Base-by-base conservation (phyloP, 495 filamentous ascomycete genomes). In the Neurospora sublineolata region DNA sequence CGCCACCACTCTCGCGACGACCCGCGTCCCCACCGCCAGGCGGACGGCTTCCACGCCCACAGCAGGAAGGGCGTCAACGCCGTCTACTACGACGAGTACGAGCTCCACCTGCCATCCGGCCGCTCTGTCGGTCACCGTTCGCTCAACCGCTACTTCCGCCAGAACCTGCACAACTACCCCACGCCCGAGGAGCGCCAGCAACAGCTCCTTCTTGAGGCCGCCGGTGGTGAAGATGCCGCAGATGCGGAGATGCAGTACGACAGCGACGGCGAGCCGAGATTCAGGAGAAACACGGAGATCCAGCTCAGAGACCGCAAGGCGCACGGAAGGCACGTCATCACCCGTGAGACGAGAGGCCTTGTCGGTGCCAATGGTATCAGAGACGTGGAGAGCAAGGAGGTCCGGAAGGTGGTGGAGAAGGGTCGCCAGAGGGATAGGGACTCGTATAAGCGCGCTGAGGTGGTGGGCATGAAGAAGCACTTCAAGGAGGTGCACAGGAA, bases 51-150 rank as follows among this genome's bases (percentile, higher is more conserved):
- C 78, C 92, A 94, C 76, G 90, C 88, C 4, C 90, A 92, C 77
- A 89, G 89, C 12, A 87, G 89, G 73, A 87, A 87, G 71, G 84
- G 85, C 44, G 80, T 82, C 30, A 86, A 88, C 69, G 90, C 93
- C 6, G 89, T 92, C 60, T 97, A 93, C 80, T 89, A 94, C 75
- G 91, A 93, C 72, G 95, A 98, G 36, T 93, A 91, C 76, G 96
- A 98, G 80, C 86, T 99, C 20, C 93, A 98, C 78, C 88, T 99
- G n/a, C 94, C 94, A 3, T 92, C 90, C 20, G 95, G 95, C 39
- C 88, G 90, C 71, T 90, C 90, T n/a, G 94, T 93, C 41, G 95
- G 95, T 52, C 96, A 98, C 79, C 89, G 95, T 70, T 94, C 92
- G 9, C 83, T 97, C 18, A 89, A 91, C 72, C 87, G 85, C 69